Percentiles rank a stretch among this genome's conserved stretches.
phyloP scores from a whole-genome alignment of 306 rosid species.

The Dryas octopetala region DNA sequence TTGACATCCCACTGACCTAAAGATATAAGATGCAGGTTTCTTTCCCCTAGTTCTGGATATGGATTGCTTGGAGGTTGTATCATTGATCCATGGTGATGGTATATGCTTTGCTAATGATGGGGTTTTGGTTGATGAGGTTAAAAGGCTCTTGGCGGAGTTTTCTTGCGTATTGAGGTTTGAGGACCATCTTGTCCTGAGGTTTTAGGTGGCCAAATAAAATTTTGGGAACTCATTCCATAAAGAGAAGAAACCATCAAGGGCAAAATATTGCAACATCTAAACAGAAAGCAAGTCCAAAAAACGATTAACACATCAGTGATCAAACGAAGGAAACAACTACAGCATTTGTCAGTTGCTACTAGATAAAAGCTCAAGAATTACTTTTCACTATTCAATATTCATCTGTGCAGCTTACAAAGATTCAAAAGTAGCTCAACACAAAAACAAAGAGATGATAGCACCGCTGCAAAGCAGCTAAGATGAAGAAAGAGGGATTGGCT shows the following conservation, averaged over 20 bases:
- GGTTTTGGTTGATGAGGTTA: no score
- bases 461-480: conserved; percentile 19
- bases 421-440: background rate
- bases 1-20: no score
- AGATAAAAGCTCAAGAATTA: background rate
- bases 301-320: background rate
- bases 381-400: background rate
- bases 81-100: no score
- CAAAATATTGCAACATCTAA: background rate
- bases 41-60: no score
- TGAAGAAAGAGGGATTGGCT: conserved; percentile 71
- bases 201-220: background rate
- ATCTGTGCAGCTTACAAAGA: background rate
- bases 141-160: no score
- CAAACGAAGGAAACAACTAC: background rate
- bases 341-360: background rate
- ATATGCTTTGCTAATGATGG: no score
- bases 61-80: no score
- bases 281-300: background rate
- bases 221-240: background rate
- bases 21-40: no score
- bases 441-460: background rate
- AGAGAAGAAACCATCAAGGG: background rate
- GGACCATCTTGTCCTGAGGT: no score
- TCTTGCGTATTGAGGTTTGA: no score